Base-by-base conservation (phyloP, 2,329 filamentous ascomycete species). In the Fusarium coicis region DNA sequence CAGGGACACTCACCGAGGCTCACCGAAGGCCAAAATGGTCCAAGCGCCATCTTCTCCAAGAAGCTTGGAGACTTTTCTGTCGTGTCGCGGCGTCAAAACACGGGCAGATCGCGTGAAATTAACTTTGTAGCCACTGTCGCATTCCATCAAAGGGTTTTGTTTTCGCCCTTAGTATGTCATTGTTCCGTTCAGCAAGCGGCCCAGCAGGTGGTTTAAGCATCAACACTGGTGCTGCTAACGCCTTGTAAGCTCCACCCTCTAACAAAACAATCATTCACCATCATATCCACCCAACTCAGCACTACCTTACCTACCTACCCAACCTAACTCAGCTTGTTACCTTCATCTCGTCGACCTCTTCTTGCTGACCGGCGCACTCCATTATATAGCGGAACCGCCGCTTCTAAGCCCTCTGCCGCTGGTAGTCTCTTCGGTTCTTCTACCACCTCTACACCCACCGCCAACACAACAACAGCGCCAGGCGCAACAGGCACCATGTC, bases 201-300 rank as follows among this genome's bases (percentile, higher is more conserved):
- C 88, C 88, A 69, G 87, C 85, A 72, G 89, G 87, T 77, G 88
- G 87, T 78, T 85, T 91, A 73, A 90, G 87, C 78, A 91, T 91
- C 82, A 92, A 91, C 81, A 91, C 89, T 23, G 87, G 85, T 72
- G 84, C 87, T 65, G 89, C 89, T 71, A 91, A 90, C 85, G 69
- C 81, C 61, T 73, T 80, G 82, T 83, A 79, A 82, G 81, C 74
- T 74, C 72, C 72, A 74, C 72, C 56, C 67, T 68, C 55, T 73
- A 74, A 74, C 64, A 74, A 74, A 74, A 72, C 68, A 75, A 69
- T 65, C 66, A 68, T 68, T 68, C 63, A 67, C 40, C 49, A 60
- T 32, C 37, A 67, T 66, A 76, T 61, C 68, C 66, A 72, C 74
- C 50, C 60, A 65, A 63, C 43, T 30, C 44, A 28, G 44, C 44